Base-by-base conservation (phyloP, 2,329 filamentous ascomycete genomes). In the Malbranchea zuffiana region DNA sequence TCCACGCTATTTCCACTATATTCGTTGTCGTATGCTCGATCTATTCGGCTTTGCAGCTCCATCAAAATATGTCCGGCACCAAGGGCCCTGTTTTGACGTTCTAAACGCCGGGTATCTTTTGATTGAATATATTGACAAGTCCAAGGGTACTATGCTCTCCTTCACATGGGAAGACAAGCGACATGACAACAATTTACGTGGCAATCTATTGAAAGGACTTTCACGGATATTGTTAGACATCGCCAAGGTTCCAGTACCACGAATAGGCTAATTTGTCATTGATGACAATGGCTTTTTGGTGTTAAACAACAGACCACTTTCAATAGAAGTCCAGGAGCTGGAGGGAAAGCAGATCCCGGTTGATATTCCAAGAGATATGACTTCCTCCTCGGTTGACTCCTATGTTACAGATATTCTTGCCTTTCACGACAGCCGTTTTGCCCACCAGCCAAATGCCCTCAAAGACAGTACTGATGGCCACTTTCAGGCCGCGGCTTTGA, bases 401-500 rank as follows among this genome's bases (percentile, higher is more conserved):
- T 56, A 55, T 41, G 35, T 51, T 13, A 36, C 43, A 1, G 51
- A 53, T 39, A 43, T 48, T 13, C 39, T 57, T 10, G 41, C 41
- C 24, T 48, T 37, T 28, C 50, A 56, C 25, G 47, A 54, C 31
- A 53, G 47, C 34, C 48, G 48, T 6, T 40, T 56, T 25, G 30
- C 8, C 27, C 27, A 8, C 8, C 11, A 16, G 27, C 27, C 15
- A 12, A 8, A 30, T 30, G 27, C 27, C 18, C 13, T 30, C 27
- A 49, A 42, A 39, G 45, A 30, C 37, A 12, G 10, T 6, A 18
- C 8, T 18, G 29, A 31, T 10, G 18, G 29, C 11, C 8, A 3
- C 8, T 34, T 25, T 25, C 53, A 62, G 45, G 42, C 60, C 35
- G 46, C 54, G 3, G 47, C 42, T 15, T 30, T 62, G 7, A 44